Base-by-base conservation (phyloP, 768 basidiomycete species). In the Roridomyces roridus region DNA sequence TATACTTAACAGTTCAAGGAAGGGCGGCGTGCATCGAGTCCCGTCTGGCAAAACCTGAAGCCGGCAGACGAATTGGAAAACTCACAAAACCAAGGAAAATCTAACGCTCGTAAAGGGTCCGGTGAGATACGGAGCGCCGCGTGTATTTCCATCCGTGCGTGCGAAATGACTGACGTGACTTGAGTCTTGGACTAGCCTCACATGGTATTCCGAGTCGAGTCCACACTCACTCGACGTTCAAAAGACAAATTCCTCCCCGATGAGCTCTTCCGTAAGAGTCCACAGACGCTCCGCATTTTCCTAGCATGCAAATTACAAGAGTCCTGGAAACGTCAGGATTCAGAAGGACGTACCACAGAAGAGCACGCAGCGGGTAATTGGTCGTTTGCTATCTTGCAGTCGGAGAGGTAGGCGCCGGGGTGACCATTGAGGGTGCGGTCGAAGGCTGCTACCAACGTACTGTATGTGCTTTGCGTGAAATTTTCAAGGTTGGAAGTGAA, bases 251-350 rank as follows among this genome's bases (percentile, higher is more conserved):
- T 23, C 11, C 14, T 42, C 41, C 15, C 41, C 41, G 21, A 42
- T 48, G 11, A 48, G 10, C 46, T 51, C 49, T 18, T 51, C 49
- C 17, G 49, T 51, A 8, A 51, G 15, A 11, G 11, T 51, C 49
- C 49, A 51, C 36, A 51, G 37, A 36, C 39, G 40, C 49, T 51
- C 39, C 8, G 21, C 49, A 42, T 39, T 51, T 11, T 14, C 49
- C 49, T 51, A 21, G 14, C 40, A 18, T 31, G 12, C 15, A 25
- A 34, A n/a, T 34, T 10, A 18, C 9, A 9, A 18, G n/a, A 7
- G 12, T 8, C 6, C 26, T 26, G 4, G 5, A 20, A 17, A 26
- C 12, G 25, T n/a, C n/a, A n/a, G 11, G 35, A 25, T 25, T 6
- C 28, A 35, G 14, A 17, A 18, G 6, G 17, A 36, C 46, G 28